Base-by-base conservation (phyloP, 2,329 filamentous ascomycete species). In the Beauveria australis region DNA sequence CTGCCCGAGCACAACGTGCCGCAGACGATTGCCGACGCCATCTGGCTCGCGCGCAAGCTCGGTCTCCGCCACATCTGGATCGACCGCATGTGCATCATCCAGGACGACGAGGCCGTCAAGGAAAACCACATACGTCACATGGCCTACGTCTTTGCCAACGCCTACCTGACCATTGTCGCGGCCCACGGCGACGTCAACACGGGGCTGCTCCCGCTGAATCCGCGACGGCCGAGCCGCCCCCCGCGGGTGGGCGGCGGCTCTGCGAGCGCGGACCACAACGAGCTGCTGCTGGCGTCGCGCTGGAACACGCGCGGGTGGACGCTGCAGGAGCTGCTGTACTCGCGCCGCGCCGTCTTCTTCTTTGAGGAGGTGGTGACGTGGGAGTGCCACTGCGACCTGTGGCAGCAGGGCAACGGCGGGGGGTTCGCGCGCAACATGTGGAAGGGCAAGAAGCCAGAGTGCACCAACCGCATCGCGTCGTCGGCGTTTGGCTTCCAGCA, bases 321-420 rank as follows among this genome's bases (percentile, higher is more conserved):
- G 6, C 66, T 79, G 19, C 74, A 78, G 61, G 76, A 79, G 61
- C 68, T 69, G 2, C 65, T 77, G 16, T 79, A 78, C 63, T 74
- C 76, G 26, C 70, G 76, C 30, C 74, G 76, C 10, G 70, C 71
- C 12, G 69, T 78, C 56, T 78, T 75, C 66, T 73, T 79, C 64
- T 78, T 78, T 56, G 72, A 76, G 33, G 74, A 78, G 24, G 62
- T 69, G 9, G 69, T 78, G 14, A 76, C 75, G 1, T 78, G 76
- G 76, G 74, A 78, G 62, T 79, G 76, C 55, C 76, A 79, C 64
- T 78, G 76, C 67, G 73, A 77, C 40, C 66, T 72, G 4, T 78
- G 76, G 74, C 72, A 77, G 58, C 71, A 72, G 16, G 71, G 62
- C 59, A 24, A 46, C 41, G 28, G 26, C 46, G 33, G 55, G 24